These are phyloP conservation scores for Bullera alba DNA, from an alignment of 768 basidiomycete species.

Conservation along the genomic window DNA sequence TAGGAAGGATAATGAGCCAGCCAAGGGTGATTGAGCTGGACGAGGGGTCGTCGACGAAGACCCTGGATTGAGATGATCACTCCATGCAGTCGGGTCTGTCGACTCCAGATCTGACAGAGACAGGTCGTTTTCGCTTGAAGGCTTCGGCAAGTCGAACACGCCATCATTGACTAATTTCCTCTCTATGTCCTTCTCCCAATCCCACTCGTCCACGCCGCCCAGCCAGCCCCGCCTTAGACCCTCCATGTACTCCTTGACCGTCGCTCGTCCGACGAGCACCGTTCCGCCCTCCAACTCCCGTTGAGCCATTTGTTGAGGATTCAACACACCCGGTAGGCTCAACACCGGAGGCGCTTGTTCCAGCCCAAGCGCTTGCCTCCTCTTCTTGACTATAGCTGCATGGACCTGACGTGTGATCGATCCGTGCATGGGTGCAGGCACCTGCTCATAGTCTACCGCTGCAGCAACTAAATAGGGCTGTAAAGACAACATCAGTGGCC, in stretches of 20 bases:
- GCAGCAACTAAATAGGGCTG: slow-evolving; percentile 92
- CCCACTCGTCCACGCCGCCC: slow-evolving; percentile 58
- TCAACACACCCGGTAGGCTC: slow-evolving; percentile 46
- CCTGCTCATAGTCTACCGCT: slow-evolving; percentile 82
- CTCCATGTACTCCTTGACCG: slow-evolving; percentile 89
- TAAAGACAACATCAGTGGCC: not conserved
- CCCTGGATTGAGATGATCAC: not conserved
- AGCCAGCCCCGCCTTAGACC: slow-evolving; percentile 82
- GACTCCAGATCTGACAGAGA: too few species aligned
- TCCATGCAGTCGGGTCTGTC: slow-evolving; percentile 29
- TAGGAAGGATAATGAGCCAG: slow-evolving; percentile 26
- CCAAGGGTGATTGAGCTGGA: slow-evolving; percentile 18
- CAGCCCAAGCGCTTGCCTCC: slow-evolving; percentile 59
- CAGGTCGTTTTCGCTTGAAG: slow-evolving; percentile 20
- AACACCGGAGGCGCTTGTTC: slow-evolving; percentile 46
- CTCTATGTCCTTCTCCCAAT: slow-evolving; percentile 52
- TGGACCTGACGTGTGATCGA: slow-evolving; percentile 72
- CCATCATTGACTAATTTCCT: slow-evolving; percentile 62
- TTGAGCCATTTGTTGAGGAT: slow-evolving; percentile 54
- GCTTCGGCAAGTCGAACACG: slow-evolving; percentile 55
- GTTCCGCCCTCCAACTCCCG: slow-evolving; percentile 73
- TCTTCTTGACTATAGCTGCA: slow-evolving; percentile 59
- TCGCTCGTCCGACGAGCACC: slow-evolving; percentile 77
- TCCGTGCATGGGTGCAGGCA: slow-evolving; percentile 73
- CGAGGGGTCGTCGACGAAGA: slow-evolving; percentile 18